Percentiles rank a stretch among this genome's conserved stretches.
These are phyloP conservation scores for Scedosporium apiospermum DNA, from an alignment of 2,329 filamentous ascomycete genomes.

Conservation along the genomic window DNA sequence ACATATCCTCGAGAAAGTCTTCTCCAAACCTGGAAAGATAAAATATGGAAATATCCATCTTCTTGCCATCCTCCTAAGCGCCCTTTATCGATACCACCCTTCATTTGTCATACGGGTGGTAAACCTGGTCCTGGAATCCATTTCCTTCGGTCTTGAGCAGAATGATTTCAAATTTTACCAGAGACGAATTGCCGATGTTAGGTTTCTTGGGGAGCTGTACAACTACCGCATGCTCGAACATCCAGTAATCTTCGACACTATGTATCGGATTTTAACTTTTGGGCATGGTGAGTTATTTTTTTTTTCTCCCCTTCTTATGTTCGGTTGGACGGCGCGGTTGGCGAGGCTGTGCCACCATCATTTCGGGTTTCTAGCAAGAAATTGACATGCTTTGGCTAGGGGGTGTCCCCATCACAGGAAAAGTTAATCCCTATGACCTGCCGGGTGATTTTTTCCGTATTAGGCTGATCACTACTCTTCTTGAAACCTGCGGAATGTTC, in stretches of 20 bases:
- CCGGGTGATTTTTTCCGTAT: conserved; percentile 96
- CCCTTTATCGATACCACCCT: conserved; percentile 84
- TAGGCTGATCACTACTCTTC: conserved; percentile 74
- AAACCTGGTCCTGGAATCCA: conserved; percentile 81
- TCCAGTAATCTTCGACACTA: conserved; percentile 84
- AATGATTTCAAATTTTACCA: conserved; percentile 99
- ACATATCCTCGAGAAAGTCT: conserved; percentile 74
- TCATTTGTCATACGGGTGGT: conserved; percentile 86
- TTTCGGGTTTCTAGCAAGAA: background rate
- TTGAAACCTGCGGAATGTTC: conserved; percentile 94
- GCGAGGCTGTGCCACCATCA: background rate
- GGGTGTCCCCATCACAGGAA: conserved; percentile 72
- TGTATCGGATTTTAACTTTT: conserved; percentile 92
- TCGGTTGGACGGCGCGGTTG: no score
- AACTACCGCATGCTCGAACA: conserved; percentile 97
- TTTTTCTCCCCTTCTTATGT: background rate
- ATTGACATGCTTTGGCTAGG: conserved; percentile 28
- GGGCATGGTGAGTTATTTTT: conserved; percentile 54
- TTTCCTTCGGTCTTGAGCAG: conserved; percentile 79
- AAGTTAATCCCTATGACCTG: conserved; percentile 68
- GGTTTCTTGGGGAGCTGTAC: conserved; percentile 93
- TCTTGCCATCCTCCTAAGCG: conserved; percentile 78
- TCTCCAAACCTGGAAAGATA: conserved; percentile 92
- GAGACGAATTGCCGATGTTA: conserved; percentile 86
- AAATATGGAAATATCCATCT: conserved; percentile 96